Evolutionary conservation across 352 stramenopile genomes (phyloP).

Genomic region (Pythium graminicola): DNA sequence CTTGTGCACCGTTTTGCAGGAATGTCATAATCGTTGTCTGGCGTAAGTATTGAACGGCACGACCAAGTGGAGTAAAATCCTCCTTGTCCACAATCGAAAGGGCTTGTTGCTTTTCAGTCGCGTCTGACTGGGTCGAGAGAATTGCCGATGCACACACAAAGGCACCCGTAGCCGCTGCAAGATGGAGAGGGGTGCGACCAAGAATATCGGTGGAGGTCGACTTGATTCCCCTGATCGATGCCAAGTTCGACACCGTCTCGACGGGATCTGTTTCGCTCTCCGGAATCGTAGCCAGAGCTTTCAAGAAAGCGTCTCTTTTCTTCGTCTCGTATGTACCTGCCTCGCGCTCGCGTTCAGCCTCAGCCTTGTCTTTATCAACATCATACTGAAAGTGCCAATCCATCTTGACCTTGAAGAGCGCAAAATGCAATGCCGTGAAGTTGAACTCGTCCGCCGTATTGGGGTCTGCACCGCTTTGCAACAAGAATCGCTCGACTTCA

Average conservation of each 20-base stretch:
- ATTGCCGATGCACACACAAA: slow-evolving; percentile 72
- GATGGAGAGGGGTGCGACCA: slow-evolving; percentile 52
- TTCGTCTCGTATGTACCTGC: slow-evolving; percentile 43
- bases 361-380: slow-evolving; percentile 16
- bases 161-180: slow-evolving; percentile 62
- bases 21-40: slow-evolving; percentile 75
- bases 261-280: slow-evolving; percentile 50
- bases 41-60: slow-evolving; percentile 48
- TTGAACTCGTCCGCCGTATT: slow-evolving; percentile 55
- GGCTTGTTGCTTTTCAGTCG: slow-evolving; percentile 19
- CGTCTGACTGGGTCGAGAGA: slow-evolving; percentile 27
- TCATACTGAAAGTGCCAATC: slow-evolving; percentile 61
- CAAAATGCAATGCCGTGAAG: slow-evolving; percentile 57
- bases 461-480: slow-evolving; percentile 45
- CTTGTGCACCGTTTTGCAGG: slow-evolving; percentile 50
- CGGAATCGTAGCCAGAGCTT: slow-evolving; percentile 38
- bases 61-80: slow-evolving; percentile 48
- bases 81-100: slow-evolving; percentile 38
- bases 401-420: slow-evolving; percentile 59
- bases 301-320: slow-evolving; percentile 35
- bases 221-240: slow-evolving; percentile 39
- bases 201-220: slow-evolving; percentile 35
- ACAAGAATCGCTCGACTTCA: slow-evolving; percentile 62
- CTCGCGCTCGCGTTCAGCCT: slow-evolving; percentile 28
- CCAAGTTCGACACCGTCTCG: slow-evolving; percentile 69